Conservation (phyloP, 2,329 filamentous ascomycete species). For the Aspergillus phoenicis region DNA sequence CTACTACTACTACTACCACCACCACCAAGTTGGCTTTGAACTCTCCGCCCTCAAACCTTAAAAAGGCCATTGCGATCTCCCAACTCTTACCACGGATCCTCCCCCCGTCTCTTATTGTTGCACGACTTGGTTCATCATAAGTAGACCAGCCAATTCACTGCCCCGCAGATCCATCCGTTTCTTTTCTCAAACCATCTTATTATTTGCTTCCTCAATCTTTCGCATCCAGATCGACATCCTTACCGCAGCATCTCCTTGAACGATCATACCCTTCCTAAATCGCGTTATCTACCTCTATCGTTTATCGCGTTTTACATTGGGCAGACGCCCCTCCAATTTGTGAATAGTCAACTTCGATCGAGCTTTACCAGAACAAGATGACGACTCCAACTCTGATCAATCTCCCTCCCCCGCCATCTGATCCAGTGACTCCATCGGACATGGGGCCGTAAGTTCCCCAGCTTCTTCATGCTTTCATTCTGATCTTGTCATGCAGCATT, state of each 20-base stretch:
- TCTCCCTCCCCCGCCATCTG: conserved; percentile 77
- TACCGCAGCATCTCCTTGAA: neutral
- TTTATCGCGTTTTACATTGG: neutral
- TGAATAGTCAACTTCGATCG: neutral
- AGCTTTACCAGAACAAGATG: conserved; percentile 24
- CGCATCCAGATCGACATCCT: neutral
- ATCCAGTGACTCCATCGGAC: conserved; percentile 83
- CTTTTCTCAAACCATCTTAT: neutral
- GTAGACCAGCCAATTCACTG: neutral
- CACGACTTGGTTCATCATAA: neutral
- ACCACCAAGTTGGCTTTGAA: neutral
- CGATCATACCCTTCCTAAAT: neutral
- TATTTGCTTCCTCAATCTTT: neutral
- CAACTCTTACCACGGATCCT: neutral
- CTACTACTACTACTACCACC: too few species aligned
- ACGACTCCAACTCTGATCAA: conserved; percentile 73
- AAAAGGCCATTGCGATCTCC: neutral
- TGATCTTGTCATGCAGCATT: conserved; percentile 17
- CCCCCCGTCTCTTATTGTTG: neutral
- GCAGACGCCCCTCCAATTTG: neutral
- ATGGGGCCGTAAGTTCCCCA: conserved; percentile 70
- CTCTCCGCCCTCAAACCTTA: neutral
- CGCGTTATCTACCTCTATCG: neutral
- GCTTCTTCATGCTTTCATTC: conserved; percentile 13
- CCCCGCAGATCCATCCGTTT: neutral